These are phyloP conservation scores for Acer campestre DNA, from an alignment of 345 rosid species.

Conservation along the genomic window DNA sequence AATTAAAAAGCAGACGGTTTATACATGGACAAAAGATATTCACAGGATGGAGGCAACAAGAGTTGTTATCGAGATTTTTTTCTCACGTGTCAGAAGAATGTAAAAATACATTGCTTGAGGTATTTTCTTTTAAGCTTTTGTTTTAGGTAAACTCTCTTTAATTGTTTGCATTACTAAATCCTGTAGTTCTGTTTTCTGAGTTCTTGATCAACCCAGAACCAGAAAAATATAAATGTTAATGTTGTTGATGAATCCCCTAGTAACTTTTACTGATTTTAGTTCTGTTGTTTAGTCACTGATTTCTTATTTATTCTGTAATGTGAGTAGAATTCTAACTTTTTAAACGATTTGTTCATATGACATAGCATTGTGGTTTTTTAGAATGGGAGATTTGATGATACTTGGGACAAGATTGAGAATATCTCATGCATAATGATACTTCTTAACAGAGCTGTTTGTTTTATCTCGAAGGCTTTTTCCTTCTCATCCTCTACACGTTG, in stretches of 20 bases:
- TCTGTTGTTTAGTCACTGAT: not conserved
- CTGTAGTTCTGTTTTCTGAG: not conserved
- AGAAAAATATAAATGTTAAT: not conserved
- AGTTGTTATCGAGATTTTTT: slow-evolving; percentile 54
- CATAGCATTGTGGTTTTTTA: not conserved
- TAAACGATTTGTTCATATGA: not conserved
- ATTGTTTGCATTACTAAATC: not conserved
- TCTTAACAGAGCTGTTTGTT: not conserved
- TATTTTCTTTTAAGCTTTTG: slow-evolving; percentile 22
- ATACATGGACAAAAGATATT: slow-evolving; percentile 62
- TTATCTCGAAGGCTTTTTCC: not conserved
- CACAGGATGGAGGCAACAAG: slow-evolving; percentile 71
- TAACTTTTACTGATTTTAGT: not conserved
- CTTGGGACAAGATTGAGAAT: not conserved
- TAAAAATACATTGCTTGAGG: slow-evolving; percentile 54
- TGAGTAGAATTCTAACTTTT: not conserved
- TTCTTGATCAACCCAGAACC: not conserved
- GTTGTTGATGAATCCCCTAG: not conserved
- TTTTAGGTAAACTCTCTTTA: not conserved
- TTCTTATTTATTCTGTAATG: not conserved
- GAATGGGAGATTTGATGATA: not conserved
- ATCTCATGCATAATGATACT: not conserved
- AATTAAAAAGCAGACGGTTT: slow-evolving; percentile 46
- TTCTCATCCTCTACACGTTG: not conserved
- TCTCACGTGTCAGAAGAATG: slow-evolving; percentile 51